Evolutionary conservation across 179 eudicot species (phyloP).

Genomic region (Corrigiola litoralis): DNA sequence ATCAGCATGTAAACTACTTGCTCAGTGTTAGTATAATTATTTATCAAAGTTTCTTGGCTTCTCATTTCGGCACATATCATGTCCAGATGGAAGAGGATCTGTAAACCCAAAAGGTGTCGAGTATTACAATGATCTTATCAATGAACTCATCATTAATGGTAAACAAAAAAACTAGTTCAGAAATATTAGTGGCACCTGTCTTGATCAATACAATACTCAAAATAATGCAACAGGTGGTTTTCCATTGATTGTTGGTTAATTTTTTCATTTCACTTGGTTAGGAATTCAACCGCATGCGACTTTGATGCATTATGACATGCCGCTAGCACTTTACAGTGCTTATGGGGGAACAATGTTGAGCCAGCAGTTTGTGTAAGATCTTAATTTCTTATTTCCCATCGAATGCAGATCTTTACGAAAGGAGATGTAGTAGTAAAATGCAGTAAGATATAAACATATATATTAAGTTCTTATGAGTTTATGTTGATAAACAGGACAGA

Average conservation of each 20-base stretch:
- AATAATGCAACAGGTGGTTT: no score
- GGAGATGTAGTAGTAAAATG: no score
- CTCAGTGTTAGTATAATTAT: no score
- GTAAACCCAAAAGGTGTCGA: slow-evolving; percentile 31
- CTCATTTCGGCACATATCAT: neutral
- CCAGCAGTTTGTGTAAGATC: slow-evolving; percentile 26
- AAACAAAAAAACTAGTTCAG: neutral
- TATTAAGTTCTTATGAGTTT: neutral
- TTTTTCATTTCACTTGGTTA: neutral
- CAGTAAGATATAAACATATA: neutral
- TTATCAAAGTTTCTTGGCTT: no score
- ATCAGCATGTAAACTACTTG: no score
- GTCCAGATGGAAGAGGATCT: slow-evolving; percentile 42
- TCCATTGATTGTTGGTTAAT: no score
- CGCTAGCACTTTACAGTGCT: slow-evolving; percentile 47
- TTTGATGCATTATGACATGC: slow-evolving; percentile 34
- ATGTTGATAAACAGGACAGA: slow-evolving; percentile 31
- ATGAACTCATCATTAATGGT: slow-evolving; percentile 40
- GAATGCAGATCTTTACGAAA: no score
- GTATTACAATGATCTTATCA: slow-evolving; percentile 20
- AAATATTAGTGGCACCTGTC: no score
- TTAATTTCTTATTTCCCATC: neutral
- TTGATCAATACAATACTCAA: no score
- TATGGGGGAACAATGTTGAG: slow-evolving; percentile 49
- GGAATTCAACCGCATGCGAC: slow-evolving; percentile 54